Evolutionary conservation across 192 early-diverging fungal species (phyloP), one percentile per base, ranked within the genome.

Genomic region (Entomortierella parvispora): DNA sequence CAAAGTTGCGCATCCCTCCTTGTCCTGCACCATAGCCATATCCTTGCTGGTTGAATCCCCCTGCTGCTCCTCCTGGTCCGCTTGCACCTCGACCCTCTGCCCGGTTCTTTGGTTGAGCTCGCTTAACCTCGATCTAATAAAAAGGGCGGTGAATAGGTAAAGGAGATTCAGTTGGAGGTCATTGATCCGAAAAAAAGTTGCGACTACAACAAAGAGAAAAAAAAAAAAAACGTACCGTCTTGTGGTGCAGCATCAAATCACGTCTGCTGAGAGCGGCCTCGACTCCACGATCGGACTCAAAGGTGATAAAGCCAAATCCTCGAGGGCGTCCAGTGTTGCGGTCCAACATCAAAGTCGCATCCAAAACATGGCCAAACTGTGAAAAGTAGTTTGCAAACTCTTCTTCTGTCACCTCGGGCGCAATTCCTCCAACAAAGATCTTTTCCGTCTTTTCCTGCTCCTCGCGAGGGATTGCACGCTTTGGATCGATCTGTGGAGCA

Each of bases 271-370:
- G 80, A 11, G 93, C 93, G 29, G 86, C 88, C 18, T 97, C 95
- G 22, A 96, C 92, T 15, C 87, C 89, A 34, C 85, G 65, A 33
- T 89, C 85, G 37, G 86, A 86, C 45, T 92, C 93, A 83, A 96
- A 97, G 0, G 94, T 95, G 50, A 97, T 92, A 84, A 97, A 97
- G 12, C 96, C 96, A 84, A 97, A 97, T 8, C 96, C 95, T 44
- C 96, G 92, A 20, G 94, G 91, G 50, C 93, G 87, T n/a, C 93
- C 92, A 2, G 94, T 92, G 58, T 86, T 85, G n/a, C 88, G 86
- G 78, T 96, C 94, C 22, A 86, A 86, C 93, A 96, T 94, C 40
- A 97, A 75, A 7, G 90, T 90, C 51, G 91, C 92, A 69, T 97
- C 95, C 26, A 91, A 78, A 44, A 97, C 91, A 50, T 80, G 86